phyloP scores from a whole-genome alignment of 1,284 basidiomycete species.

The Phylloporus gajari region DNA sequence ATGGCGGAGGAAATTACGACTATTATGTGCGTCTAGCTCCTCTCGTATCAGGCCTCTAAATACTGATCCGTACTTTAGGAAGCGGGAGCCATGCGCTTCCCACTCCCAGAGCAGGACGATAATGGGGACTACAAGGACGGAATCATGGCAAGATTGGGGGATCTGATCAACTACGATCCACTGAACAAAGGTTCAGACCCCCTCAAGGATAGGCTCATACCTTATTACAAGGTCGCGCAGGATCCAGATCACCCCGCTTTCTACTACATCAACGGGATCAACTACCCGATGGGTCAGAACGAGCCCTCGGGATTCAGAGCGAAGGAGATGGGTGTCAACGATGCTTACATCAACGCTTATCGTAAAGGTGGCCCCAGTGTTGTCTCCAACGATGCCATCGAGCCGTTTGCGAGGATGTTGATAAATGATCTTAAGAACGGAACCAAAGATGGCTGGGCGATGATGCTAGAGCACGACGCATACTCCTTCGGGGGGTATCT shows the following conservation, averaged over 20 bases:
- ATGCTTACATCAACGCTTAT: neutral
- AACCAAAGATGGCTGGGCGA: slow-evolving; percentile 13
- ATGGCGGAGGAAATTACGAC: neutral
- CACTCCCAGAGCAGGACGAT: slow-evolving; percentile 36
- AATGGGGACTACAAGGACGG: slow-evolving; percentile 29
- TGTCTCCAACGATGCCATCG: neutral
- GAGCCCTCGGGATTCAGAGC: neutral
- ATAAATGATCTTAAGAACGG: slow-evolving; percentile 9
- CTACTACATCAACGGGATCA: slow-evolving; percentile 19
- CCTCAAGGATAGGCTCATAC: slow-evolving; percentile 22
- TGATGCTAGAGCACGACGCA: slow-evolving; percentile 11
- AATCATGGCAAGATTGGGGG: slow-evolving; percentile 43
- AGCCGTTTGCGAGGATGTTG: slow-evolving; percentile 10
- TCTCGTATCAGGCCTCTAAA: neutral
- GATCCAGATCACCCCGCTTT: slow-evolving; percentile 11
- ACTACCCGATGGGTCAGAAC: neutral
- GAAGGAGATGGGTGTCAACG: slow-evolving; percentile 2
- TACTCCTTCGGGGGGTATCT: slow-evolving; percentile 30
- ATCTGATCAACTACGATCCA: slow-evolving; percentile 27
- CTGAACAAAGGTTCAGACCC: slow-evolving; percentile 16
- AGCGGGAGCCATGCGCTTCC: slow-evolving; percentile 50
- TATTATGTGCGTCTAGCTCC: slow-evolving; percentile 19
- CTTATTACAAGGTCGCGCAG: slow-evolving; percentile 19
- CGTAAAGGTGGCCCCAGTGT: neutral
- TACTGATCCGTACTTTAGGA: slow-evolving; percentile 28